Percentiles rank a stretch among this genome's conserved stretches.
Evolutionary conservation across 345 rosid genomes (phyloP).

Genomic region (Erodium maritimum): DNA sequence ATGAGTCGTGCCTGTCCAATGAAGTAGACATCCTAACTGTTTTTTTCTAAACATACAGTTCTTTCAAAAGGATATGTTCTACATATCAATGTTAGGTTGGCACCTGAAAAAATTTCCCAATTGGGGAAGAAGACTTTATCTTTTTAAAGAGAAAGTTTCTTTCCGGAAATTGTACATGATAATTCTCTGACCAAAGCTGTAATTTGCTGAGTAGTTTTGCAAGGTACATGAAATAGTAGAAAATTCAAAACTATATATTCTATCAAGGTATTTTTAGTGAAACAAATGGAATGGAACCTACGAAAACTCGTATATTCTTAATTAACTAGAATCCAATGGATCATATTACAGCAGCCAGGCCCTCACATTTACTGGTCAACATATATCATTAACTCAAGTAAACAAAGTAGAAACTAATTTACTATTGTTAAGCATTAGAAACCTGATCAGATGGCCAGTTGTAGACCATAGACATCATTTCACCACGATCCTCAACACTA

Average conservation of each 20-base stretch:
- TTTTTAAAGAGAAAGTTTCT: background rate
- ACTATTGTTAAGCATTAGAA: constrained; percentile 7
- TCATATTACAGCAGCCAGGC: too few species aligned
- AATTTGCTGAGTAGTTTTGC: background rate
- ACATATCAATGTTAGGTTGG: background rate
- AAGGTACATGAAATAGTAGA: background rate
- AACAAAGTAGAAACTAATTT: constrained; percentile 7
- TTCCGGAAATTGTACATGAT: background rate
- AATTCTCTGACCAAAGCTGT: background rate
- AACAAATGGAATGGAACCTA: background rate
- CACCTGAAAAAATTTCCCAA: background rate
- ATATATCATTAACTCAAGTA: background rate
- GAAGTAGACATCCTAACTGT: background rate
- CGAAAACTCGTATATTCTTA: background rate
- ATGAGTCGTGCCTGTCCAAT: background rate
- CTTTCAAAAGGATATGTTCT: too few species aligned
- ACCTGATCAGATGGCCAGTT: constrained; percentile 99
- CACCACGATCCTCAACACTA: constrained; percentile 89
- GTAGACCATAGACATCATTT: constrained; percentile 99
- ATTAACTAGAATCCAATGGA: too few species aligned
- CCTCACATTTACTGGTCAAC: too few species aligned
- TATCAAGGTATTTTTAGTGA: background rate
- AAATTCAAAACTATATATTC: too few species aligned
- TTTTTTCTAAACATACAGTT: too few species aligned
- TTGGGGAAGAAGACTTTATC: background rate